Base-by-base conservation (phyloP, 768 basidiomycete genomes). In the Tricholoma saponaceum region DNA sequence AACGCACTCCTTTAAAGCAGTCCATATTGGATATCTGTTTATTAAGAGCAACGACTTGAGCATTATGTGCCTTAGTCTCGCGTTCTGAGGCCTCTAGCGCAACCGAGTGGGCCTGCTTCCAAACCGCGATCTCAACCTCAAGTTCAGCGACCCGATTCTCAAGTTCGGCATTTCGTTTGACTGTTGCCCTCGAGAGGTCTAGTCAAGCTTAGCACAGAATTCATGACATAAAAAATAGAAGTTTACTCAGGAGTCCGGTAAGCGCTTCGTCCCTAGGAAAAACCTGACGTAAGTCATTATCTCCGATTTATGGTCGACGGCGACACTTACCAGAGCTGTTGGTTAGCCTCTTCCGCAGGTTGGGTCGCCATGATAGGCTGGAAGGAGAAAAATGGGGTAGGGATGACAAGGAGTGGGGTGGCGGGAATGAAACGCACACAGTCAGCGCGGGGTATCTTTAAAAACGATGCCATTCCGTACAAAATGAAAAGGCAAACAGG, bases 61-160 rank as follows among this genome's bases (percentile, higher is more conserved):
- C 81, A 67, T 87, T 84, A 80, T 86, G 85, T 73, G 83, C 78
- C 64, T 82, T 83, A 52, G 76, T 75, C 60, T 87, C 84, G 26
- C 83, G 82, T 62, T 87, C 84, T 30, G 82, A 80, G 23, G 79
- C 77, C 60, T 89, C 86, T 52, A 86, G 72, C 25, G 81, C 81
- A 46, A 78, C 78, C 14, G 85, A 73, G 67, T 88, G 86, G 22
- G 87, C 87, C 64, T 83, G 82, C 70, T 87, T 88, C 85, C 86
- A 87, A 23, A 86, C 81, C 18, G 76, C 73, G 25, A 89, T 73
- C 70, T 91, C 88, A 41, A 83, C 73, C 67, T 90, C 87, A 43
- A 90, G 77, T 62, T 88, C 86, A 32, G 79, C 74, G 50, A 90
- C 79, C 57, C 84, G 80, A 51, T 74, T 77, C 71, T 89, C 86